Evolutionary conservation across 192 early-diverging fungal genomes (phyloP), one percentile per base, ranked within the genome.

Genomic region (Physocladia obscura): DNA sequence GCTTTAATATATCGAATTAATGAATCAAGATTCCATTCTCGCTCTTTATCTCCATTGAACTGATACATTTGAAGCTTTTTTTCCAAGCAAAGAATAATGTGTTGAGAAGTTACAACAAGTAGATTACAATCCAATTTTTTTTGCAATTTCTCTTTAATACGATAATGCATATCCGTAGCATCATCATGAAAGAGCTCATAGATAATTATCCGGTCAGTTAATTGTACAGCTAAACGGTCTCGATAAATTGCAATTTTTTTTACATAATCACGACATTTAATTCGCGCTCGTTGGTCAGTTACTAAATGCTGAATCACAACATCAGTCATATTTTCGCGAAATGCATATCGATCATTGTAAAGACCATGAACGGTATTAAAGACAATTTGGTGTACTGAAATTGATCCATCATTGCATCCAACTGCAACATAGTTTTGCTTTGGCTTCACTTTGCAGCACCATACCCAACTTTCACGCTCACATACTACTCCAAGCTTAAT

Each of bases 161-260:
- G 61, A 62, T 87, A 87, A 73, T 84, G 86, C 82, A 86, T 84
- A 37, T 82, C 84, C 1, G 76, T 74, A 2, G 77, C 65, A 61
- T 84, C 84, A 65, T 87, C 83, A 47, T 82, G 76, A 44, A 82
- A 78, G 3, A 83, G 62, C 58, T 87, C 86, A 73, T 87, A 86
- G 21, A 87, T 78, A 50, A 86, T 81, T 24, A 87, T 67, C 47
- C 78, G 67, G 34, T 84, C 84, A 0, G 83, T 75, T 8, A 87
- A 65, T 64, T 87, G 86, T 0, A 87, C 86, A 1, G 86, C 86
- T 4, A 87, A 65, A n/a, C 75, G 54, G 63, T 85, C 83, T 34
- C 78, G 78, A 65, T 81, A 82, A 0, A 87, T 57, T 3, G 86
- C 79, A 32, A 87, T 80, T 56, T 87, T 87, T 57, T 83, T 84